These are phyloP conservation scores for Annulohypoxylon truncatum DNA, from an alignment of 2,329 filamentous ascomycete genomes.

Conservation along the genomic window DNA sequence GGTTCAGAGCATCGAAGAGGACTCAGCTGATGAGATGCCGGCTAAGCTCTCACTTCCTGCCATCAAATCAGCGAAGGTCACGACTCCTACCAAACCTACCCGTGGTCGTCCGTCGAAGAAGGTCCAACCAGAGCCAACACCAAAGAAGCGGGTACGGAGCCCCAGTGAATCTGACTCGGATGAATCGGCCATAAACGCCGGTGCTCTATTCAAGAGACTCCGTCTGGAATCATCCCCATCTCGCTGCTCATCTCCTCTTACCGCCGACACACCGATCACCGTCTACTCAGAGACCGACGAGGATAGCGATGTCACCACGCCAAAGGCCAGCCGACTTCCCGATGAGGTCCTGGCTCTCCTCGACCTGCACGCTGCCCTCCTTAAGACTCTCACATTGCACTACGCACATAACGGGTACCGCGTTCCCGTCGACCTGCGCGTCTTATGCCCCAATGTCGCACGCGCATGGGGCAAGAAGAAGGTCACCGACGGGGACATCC, in stretches of 20 bases:
- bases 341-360: slow-evolving; percentile 69
- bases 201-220: slow-evolving; percentile 56
- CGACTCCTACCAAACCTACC: slow-evolving; percentile 42
- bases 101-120: slow-evolving; percentile 49
- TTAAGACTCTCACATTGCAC: slow-evolving; percentile 75
- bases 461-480: slow-evolving; percentile 78
- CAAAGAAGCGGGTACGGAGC: slow-evolving; percentile 47
- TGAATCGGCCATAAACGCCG: slow-evolving; percentile 49
- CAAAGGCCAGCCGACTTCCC: slow-evolving; percentile 54
- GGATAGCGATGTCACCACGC: slow-evolving; percentile 41
- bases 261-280: slow-evolving; percentile 55
- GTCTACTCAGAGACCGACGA: slow-evolving; percentile 53
- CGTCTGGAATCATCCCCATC: slow-evolving; percentile 54
- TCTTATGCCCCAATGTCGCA: slow-evolving; percentile 71
- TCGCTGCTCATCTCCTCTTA: slow-evolving; percentile 49
- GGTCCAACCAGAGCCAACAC: slow-evolving; percentile 38
- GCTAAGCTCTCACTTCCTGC: slow-evolving; percentile 35
- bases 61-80: slow-evolving; percentile 11
- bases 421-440: slow-evolving; percentile 71
- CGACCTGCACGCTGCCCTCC: slow-evolving; percentile 72
- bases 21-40: slow-evolving; percentile 48
- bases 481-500: slow-evolving; percentile 73
- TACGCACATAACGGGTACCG: slow-evolving; percentile 74
- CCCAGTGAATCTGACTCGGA: slow-evolving; percentile 51
- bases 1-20: slow-evolving; percentile 46